Conservation (phyloP, 2,329 filamentous ascomycete genomes). For the Aspergillus thermomutatus region DNA sequence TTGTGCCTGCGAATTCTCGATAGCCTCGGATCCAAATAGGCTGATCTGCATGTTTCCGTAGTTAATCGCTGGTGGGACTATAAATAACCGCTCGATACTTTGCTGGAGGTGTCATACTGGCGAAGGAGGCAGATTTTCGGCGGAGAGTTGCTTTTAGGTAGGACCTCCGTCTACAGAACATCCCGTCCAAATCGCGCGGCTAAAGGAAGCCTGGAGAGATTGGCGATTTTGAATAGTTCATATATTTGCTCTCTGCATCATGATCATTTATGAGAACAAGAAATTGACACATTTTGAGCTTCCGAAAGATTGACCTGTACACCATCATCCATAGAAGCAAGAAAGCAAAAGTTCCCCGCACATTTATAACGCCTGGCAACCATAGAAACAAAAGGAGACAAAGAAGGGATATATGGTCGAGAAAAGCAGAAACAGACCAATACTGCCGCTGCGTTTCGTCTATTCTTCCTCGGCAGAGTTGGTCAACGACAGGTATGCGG, state of each 20-base stretch:
- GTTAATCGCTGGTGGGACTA: slow-evolving; percentile 11
- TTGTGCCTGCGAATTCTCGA: slow-evolving; percentile 14
- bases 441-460: slow-evolving; percentile 3
- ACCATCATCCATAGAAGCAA: slow-evolving; percentile 8
- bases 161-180: not conserved
- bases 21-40: slow-evolving; percentile 20
- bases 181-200: no score
- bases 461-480: slow-evolving; percentile 75
- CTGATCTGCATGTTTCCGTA: slow-evolving; percentile 1
- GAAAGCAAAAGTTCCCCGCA: slow-evolving; percentile 4
- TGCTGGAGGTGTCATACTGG: no score
- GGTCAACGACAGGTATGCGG: slow-evolving; percentile 87
- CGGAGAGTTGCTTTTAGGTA: not conserved
- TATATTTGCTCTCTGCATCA: not conserved
- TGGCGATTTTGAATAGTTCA: not conserved
- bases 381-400: slow-evolving; percentile 3
- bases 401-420: not conserved
- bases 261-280: not conserved
- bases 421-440: not conserved
- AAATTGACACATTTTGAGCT: not conserved
- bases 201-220: not conserved
- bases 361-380: slow-evolving; percentile 16
- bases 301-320: slow-evolving; percentile 11
- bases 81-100: slow-evolving; percentile 13
- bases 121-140: not conserved